Conservation (phyloP, 2,329 filamentous ascomycete species). For the Talaromyces verruculosus region DNA sequence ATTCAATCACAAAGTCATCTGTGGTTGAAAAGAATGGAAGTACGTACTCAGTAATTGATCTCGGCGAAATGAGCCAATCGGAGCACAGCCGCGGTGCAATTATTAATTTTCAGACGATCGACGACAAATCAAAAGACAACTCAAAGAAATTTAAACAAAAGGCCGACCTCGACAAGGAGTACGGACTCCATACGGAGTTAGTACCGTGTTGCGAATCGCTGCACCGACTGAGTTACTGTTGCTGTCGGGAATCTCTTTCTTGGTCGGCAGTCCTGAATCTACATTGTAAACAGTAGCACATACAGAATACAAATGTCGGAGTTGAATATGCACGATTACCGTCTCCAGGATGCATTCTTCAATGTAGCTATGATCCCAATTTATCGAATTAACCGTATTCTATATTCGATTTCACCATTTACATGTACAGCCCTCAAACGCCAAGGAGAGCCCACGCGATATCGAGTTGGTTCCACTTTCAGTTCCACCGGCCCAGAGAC, state of each 20-base stretch:
- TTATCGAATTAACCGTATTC: not conserved
- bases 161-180: not conserved
- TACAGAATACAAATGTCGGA: not conserved
- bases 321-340: not conserved
- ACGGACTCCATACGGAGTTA: not conserved
- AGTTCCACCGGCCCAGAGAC: not conserved
- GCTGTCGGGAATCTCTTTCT: not conserved
- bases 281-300: not conserved
- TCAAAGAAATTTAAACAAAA: not conserved
- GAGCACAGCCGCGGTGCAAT: not conserved
- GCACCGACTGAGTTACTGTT: not conserved
- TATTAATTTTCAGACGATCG: not conserved
- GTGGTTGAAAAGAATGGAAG: not conserved
- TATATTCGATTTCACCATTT: too few relatives aligned
- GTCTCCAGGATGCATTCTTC: not conserved
- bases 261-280: not conserved
- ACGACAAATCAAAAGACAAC: not conserved
- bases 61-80: not conserved
- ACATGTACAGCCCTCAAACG: not conserved
- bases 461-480: not conserved
- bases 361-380: not conserved
- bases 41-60: not conserved
- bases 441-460: constrained; percentile 1
- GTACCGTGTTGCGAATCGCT: not conserved
- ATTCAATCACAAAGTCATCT: not conserved